These are phyloP conservation scores for Starmerella bombi DNA, from an alignment of 805 yeast species.

Conservation along the genomic window DNA sequence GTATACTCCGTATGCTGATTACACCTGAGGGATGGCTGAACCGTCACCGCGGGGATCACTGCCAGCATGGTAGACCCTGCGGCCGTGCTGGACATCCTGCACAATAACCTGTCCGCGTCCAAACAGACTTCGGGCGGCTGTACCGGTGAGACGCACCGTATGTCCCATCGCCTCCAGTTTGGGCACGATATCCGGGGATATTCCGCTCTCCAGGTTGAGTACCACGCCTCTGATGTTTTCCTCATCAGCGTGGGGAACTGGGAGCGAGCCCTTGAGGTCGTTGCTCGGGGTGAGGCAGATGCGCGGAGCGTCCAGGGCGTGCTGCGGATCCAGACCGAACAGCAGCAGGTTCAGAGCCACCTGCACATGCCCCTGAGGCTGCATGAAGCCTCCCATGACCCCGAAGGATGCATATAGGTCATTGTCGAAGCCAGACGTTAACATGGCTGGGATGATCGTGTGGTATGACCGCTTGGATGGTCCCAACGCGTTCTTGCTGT, in stretches of 20 bases:
- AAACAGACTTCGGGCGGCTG: slow-evolving; percentile 34
- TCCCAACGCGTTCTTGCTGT: slow-evolving; percentile 46
- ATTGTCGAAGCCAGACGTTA: slow-evolving; percentile 38
- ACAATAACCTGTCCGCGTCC: slow-evolving; percentile 68
- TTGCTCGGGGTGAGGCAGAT: slow-evolving; percentile 48
- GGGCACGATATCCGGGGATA: slow-evolving; percentile 35
- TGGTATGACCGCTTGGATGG: slow-evolving; percentile 68
- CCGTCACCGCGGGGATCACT: no score
- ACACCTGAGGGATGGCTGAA: no score
- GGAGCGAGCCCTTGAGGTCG: slow-evolving; percentile 47
- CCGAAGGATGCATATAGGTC: slow-evolving; percentile 61
- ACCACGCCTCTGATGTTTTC: no score
- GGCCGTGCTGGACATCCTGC: no score
- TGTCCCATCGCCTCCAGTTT: slow-evolving; percentile 46
- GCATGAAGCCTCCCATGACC: slow-evolving; percentile 79
- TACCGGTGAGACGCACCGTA: slow-evolving; percentile 33
- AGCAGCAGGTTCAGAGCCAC: slow-evolving; percentile 52
- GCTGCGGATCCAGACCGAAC: slow-evolving; percentile 57
- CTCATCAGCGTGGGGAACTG: slow-evolving; percentile 35
- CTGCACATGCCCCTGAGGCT: slow-evolving; percentile 76
- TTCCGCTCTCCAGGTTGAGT: slow-evolving; percentile 54
- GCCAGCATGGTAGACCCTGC: no score
- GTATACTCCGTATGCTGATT: no score
- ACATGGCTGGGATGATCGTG: slow-evolving; percentile 72
- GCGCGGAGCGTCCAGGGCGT: slow-evolving; percentile 64